phyloP scores from a whole-genome alignment of 495 filamentous ascomycete genomes.

The Aspergillus olivimuriae region DNA sequence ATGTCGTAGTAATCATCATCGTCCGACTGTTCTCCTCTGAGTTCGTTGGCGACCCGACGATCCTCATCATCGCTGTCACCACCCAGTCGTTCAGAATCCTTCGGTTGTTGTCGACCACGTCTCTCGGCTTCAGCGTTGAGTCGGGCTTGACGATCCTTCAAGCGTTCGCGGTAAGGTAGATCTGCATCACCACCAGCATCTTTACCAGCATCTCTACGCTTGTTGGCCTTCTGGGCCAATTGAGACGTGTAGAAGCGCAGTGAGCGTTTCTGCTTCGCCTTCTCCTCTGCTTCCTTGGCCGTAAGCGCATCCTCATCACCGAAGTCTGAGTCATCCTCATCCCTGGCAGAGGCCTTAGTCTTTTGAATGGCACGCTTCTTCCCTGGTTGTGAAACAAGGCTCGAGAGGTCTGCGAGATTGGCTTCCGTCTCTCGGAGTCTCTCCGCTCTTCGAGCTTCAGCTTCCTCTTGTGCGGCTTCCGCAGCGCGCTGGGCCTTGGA shows the following conservation, averaged over 20 bases:
- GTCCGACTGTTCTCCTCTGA: constrained; percentile 29
- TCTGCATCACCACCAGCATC: constrained; percentile 88
- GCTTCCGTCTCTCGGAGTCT: constrained; percentile 52
- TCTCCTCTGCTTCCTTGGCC: constrained; percentile 66
- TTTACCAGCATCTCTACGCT: constrained; percentile 70
- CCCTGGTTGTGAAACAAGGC: constrained; percentile 29
- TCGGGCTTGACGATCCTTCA: constrained; percentile 75
- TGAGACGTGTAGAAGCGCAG: constrained; percentile 96
- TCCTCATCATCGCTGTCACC: constrained; percentile 60
- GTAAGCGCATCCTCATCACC: constrained; percentile 60
- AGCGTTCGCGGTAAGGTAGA: constrained; percentile 82
- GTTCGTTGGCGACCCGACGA: constrained; percentile 30
- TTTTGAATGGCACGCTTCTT: constrained; percentile 31
- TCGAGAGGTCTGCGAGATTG: constrained; percentile 62
- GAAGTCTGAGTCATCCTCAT: constrained; percentile 55
- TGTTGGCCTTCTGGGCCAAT: constrained; percentile 85
- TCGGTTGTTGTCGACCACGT: constrained; percentile 61
- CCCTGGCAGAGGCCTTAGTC: constrained; percentile 24
- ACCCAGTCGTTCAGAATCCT: constrained; percentile 53
- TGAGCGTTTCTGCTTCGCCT: constrained; percentile 76
- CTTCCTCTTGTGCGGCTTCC: constrained; percentile 44
- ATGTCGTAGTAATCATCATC: constrained; percentile 85
- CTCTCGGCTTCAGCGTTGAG: constrained; percentile 83
- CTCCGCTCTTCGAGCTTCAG: constrained; percentile 49
- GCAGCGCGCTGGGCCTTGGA: constrained; percentile 45